phyloP scores from a whole-genome alignment of 495 filamentous ascomycete genomes.

The Aspergillus bertholletiae region DNA sequence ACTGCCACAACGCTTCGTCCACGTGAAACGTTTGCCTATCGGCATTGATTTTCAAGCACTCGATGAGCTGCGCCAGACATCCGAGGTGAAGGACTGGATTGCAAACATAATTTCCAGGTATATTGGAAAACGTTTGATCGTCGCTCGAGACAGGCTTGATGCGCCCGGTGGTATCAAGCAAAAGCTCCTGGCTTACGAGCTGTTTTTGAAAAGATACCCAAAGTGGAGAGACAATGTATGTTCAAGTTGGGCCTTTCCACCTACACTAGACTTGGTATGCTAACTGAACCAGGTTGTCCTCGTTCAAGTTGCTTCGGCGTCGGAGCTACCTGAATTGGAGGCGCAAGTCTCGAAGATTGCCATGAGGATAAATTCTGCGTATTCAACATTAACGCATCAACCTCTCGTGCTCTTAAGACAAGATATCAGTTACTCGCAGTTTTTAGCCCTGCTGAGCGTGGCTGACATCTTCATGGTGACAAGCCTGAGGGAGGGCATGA shows the following conservation, averaged over 20 bases:
- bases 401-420: constrained; percentile 86
- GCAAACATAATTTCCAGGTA: constrained; percentile 67
- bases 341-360: constrained; percentile 81
- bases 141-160: constrained; percentile 85
- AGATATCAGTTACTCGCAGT: constrained; percentile 82
- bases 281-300: constrained; percentile 55
- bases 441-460: constrained; percentile 76
- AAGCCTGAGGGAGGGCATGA: constrained; percentile 88
- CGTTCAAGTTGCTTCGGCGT: constrained; percentile 79
- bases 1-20: constrained; percentile 77
- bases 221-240: constrained; percentile 71
- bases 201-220: constrained; percentile 82
- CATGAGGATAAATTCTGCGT: constrained; percentile 76
- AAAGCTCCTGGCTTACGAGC: constrained; percentile 81
- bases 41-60: constrained; percentile 66
- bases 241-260: neutral
- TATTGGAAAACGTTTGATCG: constrained; percentile 75
- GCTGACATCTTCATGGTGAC: constrained; percentile 85
- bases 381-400: constrained; percentile 78
- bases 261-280: neutral
- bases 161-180: constrained; percentile 80
- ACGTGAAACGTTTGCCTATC: constrained; percentile 53
- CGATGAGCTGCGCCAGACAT: constrained; percentile 57
- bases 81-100: constrained; percentile 70
- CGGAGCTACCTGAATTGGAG: constrained; percentile 73